Percentiles rank a stretch among this genome's conserved stretches.
phyloP scores from a whole-genome alignment of 2,329 filamentous ascomycete species.

The Microdochium bolleyi region DNA sequence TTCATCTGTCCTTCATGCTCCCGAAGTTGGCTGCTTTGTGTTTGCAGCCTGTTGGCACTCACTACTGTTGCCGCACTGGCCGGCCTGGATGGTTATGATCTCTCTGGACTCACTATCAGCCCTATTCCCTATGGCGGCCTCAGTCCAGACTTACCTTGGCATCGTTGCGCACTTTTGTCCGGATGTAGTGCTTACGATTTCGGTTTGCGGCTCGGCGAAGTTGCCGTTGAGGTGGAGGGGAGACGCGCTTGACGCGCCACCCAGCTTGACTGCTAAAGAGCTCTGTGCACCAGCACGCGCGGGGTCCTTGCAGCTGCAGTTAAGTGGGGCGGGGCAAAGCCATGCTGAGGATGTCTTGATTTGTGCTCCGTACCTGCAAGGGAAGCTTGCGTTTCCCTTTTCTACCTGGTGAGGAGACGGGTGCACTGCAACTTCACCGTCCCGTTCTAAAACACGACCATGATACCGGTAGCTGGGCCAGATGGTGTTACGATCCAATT shows the following conservation, averaged over 20 bases:
- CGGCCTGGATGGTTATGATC: conserved; percentile 98
- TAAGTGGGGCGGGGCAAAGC: too few species aligned
- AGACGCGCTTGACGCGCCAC: background rate
- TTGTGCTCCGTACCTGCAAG: too few species aligned
- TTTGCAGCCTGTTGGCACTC: conserved; percentile 33
- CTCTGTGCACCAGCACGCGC: too few species aligned
- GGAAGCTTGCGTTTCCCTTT: too few species aligned
- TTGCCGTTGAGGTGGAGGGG: background rate
- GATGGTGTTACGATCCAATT: too few species aligned
- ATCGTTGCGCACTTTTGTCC: conserved; percentile 10
- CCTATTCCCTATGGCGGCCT: background rate
- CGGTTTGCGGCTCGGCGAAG: background rate
- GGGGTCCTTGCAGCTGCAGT: too few species aligned
- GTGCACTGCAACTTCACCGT: too few species aligned
- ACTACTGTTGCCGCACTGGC: conserved; percentile 99
- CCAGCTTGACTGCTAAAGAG: too few species aligned
- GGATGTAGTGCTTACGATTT: background rate
- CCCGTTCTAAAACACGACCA: too few species aligned
- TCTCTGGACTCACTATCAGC: conserved; percentile 51
- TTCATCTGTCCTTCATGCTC: background rate
- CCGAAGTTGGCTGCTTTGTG: conserved; percentile 4
- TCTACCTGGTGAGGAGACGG: too few species aligned
- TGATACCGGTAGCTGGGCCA: too few species aligned
- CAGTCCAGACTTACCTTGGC: conserved; percentile 12
- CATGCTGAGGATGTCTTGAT: too few species aligned